Base-by-base conservation (phyloP, 805 yeast species). In the Starmerella powellii region DNA sequence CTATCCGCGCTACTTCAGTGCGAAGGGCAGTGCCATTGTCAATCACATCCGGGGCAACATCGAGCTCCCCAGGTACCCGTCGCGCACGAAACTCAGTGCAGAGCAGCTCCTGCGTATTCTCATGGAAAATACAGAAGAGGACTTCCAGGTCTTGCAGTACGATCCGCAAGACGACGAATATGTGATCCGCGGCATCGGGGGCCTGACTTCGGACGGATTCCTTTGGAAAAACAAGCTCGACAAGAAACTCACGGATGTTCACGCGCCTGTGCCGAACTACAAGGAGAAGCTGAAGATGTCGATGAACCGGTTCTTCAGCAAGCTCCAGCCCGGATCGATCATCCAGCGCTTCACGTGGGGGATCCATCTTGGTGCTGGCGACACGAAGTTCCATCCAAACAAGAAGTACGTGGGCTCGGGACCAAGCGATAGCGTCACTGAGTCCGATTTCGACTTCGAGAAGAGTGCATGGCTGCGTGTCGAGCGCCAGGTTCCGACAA, bases 211-310 rank as follows among this genome's bases (percentile, higher is more conserved):
- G 1, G 74, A 80, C 2, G 88, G 88, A 2, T 81, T 81, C 58
- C 74, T 75, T 53, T 87, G 88, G 4, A 58, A 67, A 4, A 60
- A 56, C 8, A 70, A 73, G 50, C 66, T 72, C 45, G 63, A 74
- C 54, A 58, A 65, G 50, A 76, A 80, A 3, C 59, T 81, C 33
- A 71, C 81, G 0, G 63, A 58, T 36, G 73, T 81, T 44, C 93
- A 81, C 55, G 69, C 62, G 2, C 87, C 87, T 0, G 91, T 81
- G 2, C 93, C 91, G 1, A 73, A 71, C 45, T 81, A 81, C 52
- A 57, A 63, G 37, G 60, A 69, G 17, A 71, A 74, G 48, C 62
- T 81, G 37, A 69, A 72, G 56, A 52, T 65, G 10, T 72, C 82
- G 13, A 81, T 81, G 91, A 74, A 73, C 53, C 71, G 70, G 50